Evolutionary conservation across 1,284 basidiomycete species (phyloP), one percentile per base, ranked within the genome.

Genomic region (Moesziomyces antarcticus): DNA sequence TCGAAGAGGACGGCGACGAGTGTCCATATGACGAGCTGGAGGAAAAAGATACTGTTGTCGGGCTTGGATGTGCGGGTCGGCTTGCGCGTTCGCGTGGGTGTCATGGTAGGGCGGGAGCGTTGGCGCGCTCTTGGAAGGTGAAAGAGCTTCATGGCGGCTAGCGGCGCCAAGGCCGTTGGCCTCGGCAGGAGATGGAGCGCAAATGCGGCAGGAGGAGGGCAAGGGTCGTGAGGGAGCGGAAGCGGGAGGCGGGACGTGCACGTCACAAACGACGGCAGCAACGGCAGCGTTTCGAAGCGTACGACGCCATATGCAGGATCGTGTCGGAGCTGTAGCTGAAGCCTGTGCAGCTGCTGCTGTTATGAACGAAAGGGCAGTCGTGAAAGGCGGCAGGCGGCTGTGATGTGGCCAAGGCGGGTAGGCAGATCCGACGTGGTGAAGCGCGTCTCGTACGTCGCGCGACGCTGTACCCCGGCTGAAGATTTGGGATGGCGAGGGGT

Each of bases 1-100:
- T 65, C 61, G 37, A 65, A 60, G 40, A 71, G 25, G 42, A 65
- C 18, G 20, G 53, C 57, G 18, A 65, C 44, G 40, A 71, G 61
- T 13, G 68, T 51, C 33, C 50, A 57, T n/a, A 69, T 59, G 49
- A 69, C 51, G 56, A 69, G n/a, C 25, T 69, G 66, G n/a, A 69
- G 21, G 52, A 69, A 63, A 25, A 69, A 59, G 48, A 21, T 22
- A 20, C 50, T 47, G 18, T 40, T 33, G 37, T 30, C 37, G 3
- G 3, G 14, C n/a, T 7, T 20, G 1, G 54, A 27, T 7, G 57
- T n/a, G 16, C 37, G 37, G 13, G 37, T 20, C 9, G 46, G 16
- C 6, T 35, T 5, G 8, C 48, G 42, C 20, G 14, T 51, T 46
- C 47, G 14, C 13, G 25, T 20, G n/a, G 37, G 21, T 18, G 48